Conservation (phyloP, 768 basidiomycete species). For the Mycena metata region DNA sequence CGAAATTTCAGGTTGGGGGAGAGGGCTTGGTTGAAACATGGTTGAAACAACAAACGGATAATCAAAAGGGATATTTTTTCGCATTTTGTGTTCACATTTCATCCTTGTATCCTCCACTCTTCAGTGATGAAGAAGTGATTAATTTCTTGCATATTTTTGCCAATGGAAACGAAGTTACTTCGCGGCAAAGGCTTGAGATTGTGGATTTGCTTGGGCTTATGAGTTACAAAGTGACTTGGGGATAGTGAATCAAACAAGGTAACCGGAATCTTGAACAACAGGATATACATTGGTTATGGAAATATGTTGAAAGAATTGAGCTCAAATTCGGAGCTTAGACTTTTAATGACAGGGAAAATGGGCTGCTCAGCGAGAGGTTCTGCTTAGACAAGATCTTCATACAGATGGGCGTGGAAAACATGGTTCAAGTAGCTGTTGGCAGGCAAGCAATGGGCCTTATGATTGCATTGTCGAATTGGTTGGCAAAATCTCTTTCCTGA, state of each 20-base stretch:
- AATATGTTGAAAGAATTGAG: neutral
- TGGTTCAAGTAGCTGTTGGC: constrained; percentile 10
- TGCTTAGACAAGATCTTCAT: neutral
- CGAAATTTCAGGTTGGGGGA: constrained; percentile 8
- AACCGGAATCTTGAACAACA: neutral
- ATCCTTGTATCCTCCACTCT: too few relatives aligned
- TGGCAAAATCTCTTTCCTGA: too few relatives aligned
- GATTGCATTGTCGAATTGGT: too few relatives aligned
- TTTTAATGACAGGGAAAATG: neutral
- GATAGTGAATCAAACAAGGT: neutral
- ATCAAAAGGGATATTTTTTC: neutral
- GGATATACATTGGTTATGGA: constrained; percentile 1
- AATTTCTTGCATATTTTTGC: neutral
- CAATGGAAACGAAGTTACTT: neutral
- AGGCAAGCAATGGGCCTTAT: too few relatives aligned
- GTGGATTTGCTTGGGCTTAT: neutral
- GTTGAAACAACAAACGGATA: too few relatives aligned
- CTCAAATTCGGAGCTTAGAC: neutral
- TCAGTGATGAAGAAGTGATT: neutral
- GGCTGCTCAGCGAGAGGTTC: neutral
- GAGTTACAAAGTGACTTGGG: neutral
- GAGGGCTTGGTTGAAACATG: neutral
- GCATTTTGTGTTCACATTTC: too few relatives aligned
- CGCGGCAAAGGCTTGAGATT: neutral
- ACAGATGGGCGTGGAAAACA: neutral